Base-by-base conservation (phyloP, 2,329 filamentous ascomycete species). In the Epichloe aotearoae region DNA sequence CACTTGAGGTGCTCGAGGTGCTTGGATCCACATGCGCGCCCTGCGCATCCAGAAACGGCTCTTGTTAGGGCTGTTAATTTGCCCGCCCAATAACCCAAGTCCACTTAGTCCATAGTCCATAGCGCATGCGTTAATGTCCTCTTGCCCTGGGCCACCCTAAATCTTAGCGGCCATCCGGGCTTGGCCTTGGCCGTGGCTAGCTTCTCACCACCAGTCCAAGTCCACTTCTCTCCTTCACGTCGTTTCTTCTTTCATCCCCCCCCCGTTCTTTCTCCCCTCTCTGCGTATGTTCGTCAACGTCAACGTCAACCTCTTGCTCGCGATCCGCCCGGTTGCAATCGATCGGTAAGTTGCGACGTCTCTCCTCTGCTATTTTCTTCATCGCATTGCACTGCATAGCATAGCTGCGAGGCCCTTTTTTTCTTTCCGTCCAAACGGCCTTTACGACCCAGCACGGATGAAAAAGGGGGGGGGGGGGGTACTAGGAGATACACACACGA, bases 321-420 rank as follows among this genome's bases (percentile, higher is more conserved):
- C 46, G 36, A 26, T 38, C 37, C 19, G 41, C 26, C 41, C 26
- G 46, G 23, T n/a, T 15, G 7, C 17, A 43, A 30, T 30, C 46
- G 47, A 41, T 52, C 50, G 46, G 50, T 52, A 52, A 49, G 50
- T 52, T 15, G 47, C 33, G 17, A 5, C 30, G 5, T 12, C 8
- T 33, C n/a, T 20, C 20, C 7, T 43, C 14, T 26, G n/a, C 1
- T 17, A 6, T 23, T 38, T 42, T n/a, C 30, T 14, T 34, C 19
- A 40, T 46, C 36, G 20, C 42, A 38, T 26, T 30, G 33, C 44
- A 47, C 46, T 45, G 36, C 41, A 40, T 49, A 37, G 40, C 47
- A 36, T 36, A 26, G 17, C 46, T 39, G 17, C 33, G 41, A 52
- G 11, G 33, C 1, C 14, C 17, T 10, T 36, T 15, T 15, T 30